A percentile compares a stretch with the other conserved stretches of the same genome.
Conservation (phyloP, 495 filamentous ascomycete species). For the Beverwykella pulmonaria region DNA sequence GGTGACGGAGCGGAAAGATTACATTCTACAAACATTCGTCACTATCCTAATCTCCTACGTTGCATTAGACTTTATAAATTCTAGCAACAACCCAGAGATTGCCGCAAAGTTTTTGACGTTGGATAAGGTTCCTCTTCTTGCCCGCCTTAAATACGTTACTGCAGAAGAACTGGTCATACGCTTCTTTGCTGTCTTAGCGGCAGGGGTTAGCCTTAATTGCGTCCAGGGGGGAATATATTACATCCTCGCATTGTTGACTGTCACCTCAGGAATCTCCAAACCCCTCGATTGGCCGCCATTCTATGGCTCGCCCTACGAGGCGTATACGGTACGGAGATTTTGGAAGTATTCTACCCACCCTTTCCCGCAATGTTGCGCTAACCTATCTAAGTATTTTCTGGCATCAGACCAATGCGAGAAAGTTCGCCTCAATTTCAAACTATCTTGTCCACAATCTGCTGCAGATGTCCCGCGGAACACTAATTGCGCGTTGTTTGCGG, state of each 20-base stretch:
- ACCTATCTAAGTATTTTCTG: constrained; percentile 46
- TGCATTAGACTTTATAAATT: constrained; percentile 3
- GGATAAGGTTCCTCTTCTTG: constrained; percentile 2
- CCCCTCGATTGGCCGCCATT: constrained; percentile 41
- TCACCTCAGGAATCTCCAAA: not conserved
- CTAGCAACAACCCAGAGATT: not conserved
- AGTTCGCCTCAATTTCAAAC: constrained; percentile 40
- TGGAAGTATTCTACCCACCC: constrained; percentile 40
- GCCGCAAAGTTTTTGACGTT: not conserved
- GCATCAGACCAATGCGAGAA: constrained; percentile 48
- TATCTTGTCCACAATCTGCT: constrained; percentile 42
- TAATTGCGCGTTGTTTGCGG: constrained; percentile 45
- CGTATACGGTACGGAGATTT: constrained; percentile 44
- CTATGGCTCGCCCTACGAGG: constrained; percentile 43
- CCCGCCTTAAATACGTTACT: not conserved
- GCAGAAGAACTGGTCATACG: constrained; percentile 10
- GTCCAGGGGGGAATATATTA: constrained; percentile 9
- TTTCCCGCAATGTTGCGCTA: not conserved
- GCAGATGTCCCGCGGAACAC: constrained; percentile 38
- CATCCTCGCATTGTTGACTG: not conserved
- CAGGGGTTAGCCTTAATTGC: constrained; percentile 3
- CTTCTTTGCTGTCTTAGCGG: not conserved
- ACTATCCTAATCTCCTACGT: not conserved
- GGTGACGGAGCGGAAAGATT: not conserved
- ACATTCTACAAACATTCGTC: not conserved